Percentiles rank a stretch among this genome's conserved stretches.
Evolutionary conservation across 495 filamentous ascomycete species (phyloP).

Genomic region (Penicillium egyptiacum): DNA sequence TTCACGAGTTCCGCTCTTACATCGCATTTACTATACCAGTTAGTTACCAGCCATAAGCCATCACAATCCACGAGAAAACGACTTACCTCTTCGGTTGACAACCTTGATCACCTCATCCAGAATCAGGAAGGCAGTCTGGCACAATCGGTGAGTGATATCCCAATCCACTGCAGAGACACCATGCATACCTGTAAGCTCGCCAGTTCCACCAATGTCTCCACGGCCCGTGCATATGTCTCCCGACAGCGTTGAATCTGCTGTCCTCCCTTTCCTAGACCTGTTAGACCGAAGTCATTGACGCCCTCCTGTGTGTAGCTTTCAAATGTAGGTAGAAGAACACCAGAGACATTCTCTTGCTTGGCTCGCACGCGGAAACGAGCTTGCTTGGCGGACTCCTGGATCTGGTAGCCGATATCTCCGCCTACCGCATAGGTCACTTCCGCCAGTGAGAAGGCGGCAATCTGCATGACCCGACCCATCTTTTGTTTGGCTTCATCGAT

Average conservation of each 20-base stretch:
- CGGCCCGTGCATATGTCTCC: conserved; percentile 95
- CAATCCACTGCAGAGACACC: background rate
- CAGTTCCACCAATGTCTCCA: conserved; percentile 94
- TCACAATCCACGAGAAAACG: background rate
- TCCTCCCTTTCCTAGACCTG: conserved; percentile 92
- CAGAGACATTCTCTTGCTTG: conserved; percentile 97
- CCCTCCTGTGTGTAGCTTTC: conserved; percentile 79
- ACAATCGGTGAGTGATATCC: conserved; percentile 7
- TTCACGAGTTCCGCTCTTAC: conserved; percentile 48
- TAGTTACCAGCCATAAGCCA: conserved; percentile 14
- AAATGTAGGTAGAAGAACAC: conserved; percentile 89
- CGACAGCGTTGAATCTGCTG: conserved; percentile 94
- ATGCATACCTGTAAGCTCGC: conserved; percentile 77
- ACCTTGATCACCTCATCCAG: conserved; percentile 99
- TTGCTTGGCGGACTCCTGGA: conserved; percentile 91
- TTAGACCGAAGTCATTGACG: conserved; percentile 95
- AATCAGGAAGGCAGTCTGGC: conserved; percentile 92
- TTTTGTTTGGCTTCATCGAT: conserved; percentile 99
- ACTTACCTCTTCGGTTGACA: conserved; percentile 86
- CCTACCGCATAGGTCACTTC: conserved; percentile 98
- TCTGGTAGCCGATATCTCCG: conserved; percentile 93
- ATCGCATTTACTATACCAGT: conserved; percentile 81
- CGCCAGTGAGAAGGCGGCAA: conserved; percentile 94
- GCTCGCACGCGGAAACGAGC: conserved; percentile 90
- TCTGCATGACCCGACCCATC: conserved; percentile 99